These are phyloP conservation scores for Acer yangbiense DNA, from an alignment of 345 rosid genomes.

Conservation along the genomic window DNA sequence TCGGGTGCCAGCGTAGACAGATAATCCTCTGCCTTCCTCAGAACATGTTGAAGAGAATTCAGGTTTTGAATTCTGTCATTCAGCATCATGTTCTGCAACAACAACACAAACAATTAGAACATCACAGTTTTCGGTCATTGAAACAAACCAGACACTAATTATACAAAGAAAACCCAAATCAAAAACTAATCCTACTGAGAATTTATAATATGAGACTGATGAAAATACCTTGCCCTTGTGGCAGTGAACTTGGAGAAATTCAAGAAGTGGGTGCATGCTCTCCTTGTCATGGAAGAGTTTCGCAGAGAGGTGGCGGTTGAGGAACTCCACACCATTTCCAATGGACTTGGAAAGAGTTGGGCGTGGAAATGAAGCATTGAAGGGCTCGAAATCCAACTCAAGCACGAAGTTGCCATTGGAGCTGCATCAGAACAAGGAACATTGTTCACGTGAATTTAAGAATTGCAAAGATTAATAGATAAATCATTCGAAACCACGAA, in stretches of 20 bases:
- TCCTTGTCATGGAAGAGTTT: conserved; percentile 96
- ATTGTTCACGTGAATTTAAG: too few species aligned
- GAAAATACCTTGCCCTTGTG: conserved; percentile 71
- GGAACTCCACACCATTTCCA: conserved; percentile 97
- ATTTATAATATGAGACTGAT: neutral
- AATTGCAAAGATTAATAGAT: too few species aligned
- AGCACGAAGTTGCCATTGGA: conserved; percentile 77
- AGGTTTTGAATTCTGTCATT: conserved; percentile 70
- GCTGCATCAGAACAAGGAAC: conserved; percentile 37
- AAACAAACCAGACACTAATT: neutral
- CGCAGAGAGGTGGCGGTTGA: conserved; percentile 93
- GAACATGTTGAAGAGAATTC: conserved; percentile 61
- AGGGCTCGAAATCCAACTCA: conserved; percentile 96
- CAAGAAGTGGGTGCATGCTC: conserved; percentile 86
- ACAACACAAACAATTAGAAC: neutral
- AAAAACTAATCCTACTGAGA: too few species aligned
- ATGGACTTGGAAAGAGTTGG: conserved; percentile 87
- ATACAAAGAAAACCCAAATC: too few species aligned
- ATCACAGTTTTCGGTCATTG: neutral
- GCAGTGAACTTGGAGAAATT: conserved; percentile 82
- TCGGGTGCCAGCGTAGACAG: conserved; percentile 47
- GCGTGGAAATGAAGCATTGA: conserved; percentile 83
- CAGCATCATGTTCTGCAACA: conserved; percentile 80
- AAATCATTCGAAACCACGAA: too few species aligned
- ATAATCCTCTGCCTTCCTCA: conserved; percentile 91